phyloP scores from a whole-genome alignment of 306 rosid genomes.

The Vigna mungo region DNA sequence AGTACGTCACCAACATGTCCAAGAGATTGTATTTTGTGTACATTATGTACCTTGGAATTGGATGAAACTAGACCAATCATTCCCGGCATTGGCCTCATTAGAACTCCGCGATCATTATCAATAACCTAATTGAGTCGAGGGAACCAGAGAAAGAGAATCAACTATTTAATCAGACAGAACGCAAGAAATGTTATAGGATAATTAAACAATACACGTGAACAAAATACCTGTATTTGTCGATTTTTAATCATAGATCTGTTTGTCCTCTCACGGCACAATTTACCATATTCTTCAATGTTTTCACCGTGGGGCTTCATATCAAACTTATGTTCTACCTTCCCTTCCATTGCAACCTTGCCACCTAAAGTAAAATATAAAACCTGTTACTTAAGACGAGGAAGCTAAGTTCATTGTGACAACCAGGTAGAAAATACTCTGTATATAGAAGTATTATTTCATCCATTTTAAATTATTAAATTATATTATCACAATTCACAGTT shows the following conservation, averaged over 20 bases:
- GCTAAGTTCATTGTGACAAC: slow-evolving; percentile 5
- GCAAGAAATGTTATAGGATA: slow-evolving; percentile 22
- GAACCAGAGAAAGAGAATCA: slow-evolving; percentile 40
- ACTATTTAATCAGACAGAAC: slow-evolving; percentile 13
- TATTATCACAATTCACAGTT: slow-evolving; percentile 10
- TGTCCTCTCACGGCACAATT: slow-evolving; percentile 95
- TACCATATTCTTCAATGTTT: slow-evolving; percentile 91
- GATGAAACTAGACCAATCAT: slow-evolving; percentile 88
- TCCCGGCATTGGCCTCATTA: slow-evolving; percentile 99
- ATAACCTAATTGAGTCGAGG: slow-evolving; percentile 67
- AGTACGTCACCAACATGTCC: slow-evolving; percentile 20
- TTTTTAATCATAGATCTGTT: slow-evolving; percentile 81
- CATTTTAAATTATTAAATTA: slow-evolving; percentile 31
- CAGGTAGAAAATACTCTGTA: too few relatives aligned
- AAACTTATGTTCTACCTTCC: slow-evolving; percentile 96
- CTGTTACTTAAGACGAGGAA: slow-evolving; percentile 29
- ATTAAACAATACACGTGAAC: slow-evolving; percentile 35
- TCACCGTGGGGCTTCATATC: slow-evolving; percentile 97
- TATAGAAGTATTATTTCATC: slow-evolving; percentile 1
- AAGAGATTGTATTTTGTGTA: slow-evolving; percentile 8
- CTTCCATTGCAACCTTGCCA: slow-evolving; percentile 84
- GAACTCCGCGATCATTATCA: slow-evolving; percentile 86
- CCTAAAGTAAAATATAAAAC: slow-evolving; percentile 53
- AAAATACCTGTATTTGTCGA: slow-evolving; percentile 84
- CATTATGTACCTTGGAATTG: slow-evolving; percentile 75